Conservation (phyloP, 768 basidiomycete genomes). For the Kwoniella bestiolae region DNA sequence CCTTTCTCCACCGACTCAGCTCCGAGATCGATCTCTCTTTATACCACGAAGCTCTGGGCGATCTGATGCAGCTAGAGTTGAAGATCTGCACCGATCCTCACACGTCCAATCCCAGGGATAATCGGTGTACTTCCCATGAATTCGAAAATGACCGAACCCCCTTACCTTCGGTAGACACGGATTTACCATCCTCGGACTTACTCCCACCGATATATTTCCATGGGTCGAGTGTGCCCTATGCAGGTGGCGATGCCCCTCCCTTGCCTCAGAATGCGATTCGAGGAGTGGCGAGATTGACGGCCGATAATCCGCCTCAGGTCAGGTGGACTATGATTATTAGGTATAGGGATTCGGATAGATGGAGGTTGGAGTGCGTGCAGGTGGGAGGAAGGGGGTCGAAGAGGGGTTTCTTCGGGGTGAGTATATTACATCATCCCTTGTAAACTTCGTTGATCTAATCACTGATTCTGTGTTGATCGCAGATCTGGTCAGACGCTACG, state of each 20-base stretch:
- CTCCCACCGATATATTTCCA: slow-evolving; percentile 48
- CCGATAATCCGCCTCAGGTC: slow-evolving; percentile 53
- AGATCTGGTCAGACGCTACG: slow-evolving; percentile 50
- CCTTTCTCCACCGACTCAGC: slow-evolving; percentile 19
- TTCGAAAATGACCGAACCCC: not conserved
- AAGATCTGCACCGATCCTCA: slow-evolving; percentile 24
- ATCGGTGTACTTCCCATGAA: not conserved
- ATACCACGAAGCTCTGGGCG: slow-evolving; percentile 49
- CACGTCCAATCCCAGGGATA: slow-evolving; percentile 1
- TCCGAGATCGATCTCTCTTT: slow-evolving; percentile 34
- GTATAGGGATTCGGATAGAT: slow-evolving; percentile 53
- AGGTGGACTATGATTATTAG: slow-evolving; percentile 54
- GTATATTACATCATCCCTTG: slow-evolving; percentile 6
- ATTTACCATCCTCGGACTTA: slow-evolving; percentile 36
- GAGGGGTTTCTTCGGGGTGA: slow-evolving; percentile 53
- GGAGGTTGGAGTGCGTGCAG: slow-evolving; percentile 53
- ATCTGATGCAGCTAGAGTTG: slow-evolving; percentile 44
- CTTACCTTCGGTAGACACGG: slow-evolving; percentile 29
- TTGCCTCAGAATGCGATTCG: slow-evolving; percentile 34
- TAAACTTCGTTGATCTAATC: slow-evolving; percentile 3
- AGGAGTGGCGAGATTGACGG: slow-evolving; percentile 47
- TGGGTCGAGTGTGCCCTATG: slow-evolving; percentile 33
- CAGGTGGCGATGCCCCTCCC: slow-evolving; percentile 15
- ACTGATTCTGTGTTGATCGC: no score
- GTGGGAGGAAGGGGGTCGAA: slow-evolving; percentile 50